Base-by-base conservation (phyloP, 108 stramenopile species). In the Pseudonitzschia delicatissima region DNA sequence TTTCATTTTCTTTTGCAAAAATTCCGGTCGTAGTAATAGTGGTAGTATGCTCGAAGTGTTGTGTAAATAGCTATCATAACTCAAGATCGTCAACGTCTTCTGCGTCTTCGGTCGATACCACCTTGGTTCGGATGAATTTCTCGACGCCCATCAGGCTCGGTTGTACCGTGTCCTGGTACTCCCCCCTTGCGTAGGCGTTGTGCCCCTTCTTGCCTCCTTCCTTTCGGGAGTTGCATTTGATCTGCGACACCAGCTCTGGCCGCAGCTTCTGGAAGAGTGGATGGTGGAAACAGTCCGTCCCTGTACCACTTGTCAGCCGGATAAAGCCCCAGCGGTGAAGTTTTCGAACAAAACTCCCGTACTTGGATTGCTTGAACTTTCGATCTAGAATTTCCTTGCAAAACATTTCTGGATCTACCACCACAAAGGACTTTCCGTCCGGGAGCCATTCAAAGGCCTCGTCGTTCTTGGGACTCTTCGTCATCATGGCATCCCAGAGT, bases 321-420 rank as follows among this genome's bases (percentile, higher is more conserved):
- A 79, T 74, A 61, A 86, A 86, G 7, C 84, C 84, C 84, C 84
- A 86, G 15, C 84, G 73, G 67, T 86, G 78, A 5, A 86, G 75
- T 61, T 82, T 86, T n/a, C 84, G 62, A 1, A 80, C 79, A 62
- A 86, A 86, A 29, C 63, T 66, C 9, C 76, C 47, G 48, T 82
- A 86, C 32, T 86, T 86, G 13, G 68, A 50, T 29, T 70, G 69
- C 27, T 82, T 81, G 27, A 82, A 80, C 20, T 55, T 60, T 20
- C 65, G 59, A 29, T 51, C 49, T 4, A 86, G 66, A 20, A 82
- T 76, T n/a, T 66, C 32, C 0, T 68, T 33, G 8, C 67, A 69
- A 40, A 82, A 82, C 12, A 62, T 8, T 17, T 78, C 70, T 17
- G 73, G 72, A n/a, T 71, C 61, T 1, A 82, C 69, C 48, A 86